phyloP scores from a whole-genome alignment of 805 yeast genomes.

The Metschnikowia continentalis region DNA sequence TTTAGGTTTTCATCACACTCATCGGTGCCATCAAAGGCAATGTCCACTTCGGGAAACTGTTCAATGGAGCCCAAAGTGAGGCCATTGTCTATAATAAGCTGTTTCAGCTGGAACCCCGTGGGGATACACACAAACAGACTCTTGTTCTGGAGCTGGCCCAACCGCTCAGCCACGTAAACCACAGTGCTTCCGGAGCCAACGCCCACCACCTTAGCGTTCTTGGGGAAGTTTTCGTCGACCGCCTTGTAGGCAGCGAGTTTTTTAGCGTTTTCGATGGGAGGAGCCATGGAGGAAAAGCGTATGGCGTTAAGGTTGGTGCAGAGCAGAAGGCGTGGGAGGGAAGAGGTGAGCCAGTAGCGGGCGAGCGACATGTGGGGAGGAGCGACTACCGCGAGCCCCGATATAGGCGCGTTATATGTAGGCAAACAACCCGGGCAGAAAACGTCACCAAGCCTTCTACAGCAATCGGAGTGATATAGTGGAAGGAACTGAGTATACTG shows the following conservation, averaged over 20 bases:
- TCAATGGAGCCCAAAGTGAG: constrained; percentile 76
- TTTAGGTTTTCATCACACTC: constrained; percentile 81
- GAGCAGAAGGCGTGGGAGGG: not conserved
- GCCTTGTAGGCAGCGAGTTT: constrained; percentile 87
- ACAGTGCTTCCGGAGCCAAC: constrained; percentile 98
- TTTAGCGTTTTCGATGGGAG: constrained; percentile 71
- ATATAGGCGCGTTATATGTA: not conserved
- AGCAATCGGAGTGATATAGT: too few species aligned
- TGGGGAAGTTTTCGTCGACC: constrained; percentile 79
- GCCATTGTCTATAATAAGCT: constrained; percentile 77
- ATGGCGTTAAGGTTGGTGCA: not conserved
- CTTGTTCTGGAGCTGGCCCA: constrained; percentile 63
- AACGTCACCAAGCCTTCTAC: not conserved
- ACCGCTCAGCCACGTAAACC: constrained; percentile 91
- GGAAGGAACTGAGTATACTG: too few species aligned
- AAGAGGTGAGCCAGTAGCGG: not conserved
- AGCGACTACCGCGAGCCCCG: not conserved
- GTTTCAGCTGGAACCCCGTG: constrained; percentile 94
- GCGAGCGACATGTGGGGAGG: constrained; percentile 1
- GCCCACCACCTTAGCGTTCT: constrained; percentile 71
- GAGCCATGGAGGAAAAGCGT: constrained; percentile 14
- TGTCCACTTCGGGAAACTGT: constrained; percentile 75
- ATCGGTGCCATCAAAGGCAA: constrained; percentile 98
- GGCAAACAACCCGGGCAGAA: not conserved
- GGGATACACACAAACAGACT: constrained; percentile 74